Base-by-base conservation (phyloP, 768 basidiomycete species). In the Tulasnella sp. region DNA sequence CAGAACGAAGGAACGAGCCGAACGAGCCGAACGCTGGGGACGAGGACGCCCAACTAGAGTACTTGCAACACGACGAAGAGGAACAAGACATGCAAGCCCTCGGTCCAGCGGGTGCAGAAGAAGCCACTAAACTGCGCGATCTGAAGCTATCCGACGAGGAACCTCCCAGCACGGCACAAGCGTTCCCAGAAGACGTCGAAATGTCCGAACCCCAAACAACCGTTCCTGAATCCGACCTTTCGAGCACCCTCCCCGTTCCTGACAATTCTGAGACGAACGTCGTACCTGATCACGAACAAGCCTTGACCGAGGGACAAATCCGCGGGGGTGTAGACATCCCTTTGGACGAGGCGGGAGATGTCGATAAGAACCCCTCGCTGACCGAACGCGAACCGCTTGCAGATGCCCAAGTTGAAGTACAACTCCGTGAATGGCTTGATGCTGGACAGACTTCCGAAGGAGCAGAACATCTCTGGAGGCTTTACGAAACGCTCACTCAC, bases 401-500 rank as follows among this genome's bases (percentile, higher is more conserved):
- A 2, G 32, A 32, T 2, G 49, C 43, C 15, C 65, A 66, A 11
- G 69, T 76, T 69, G 76, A 86, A 66, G 65, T 73, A 27, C 73
- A 77, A 56, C 70, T 86, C 40, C 74, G 75, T 8, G 67, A 75
- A 42, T 86, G 84, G 82, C 77, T 82, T 60, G 53, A n/a, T 5
- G 21, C 23, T 14, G 82, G 80, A 49, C 78, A 81, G 62, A 75
- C 80, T 2, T 68, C 71, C 21, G 68, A 72, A 43, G 71, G 71
- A 5, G 81, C 84, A 0, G 82, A 84, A 62, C 77, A 79, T 53
- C 76, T 94, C n/a, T 99, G 96, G 96, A 81, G 85, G 11, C 73
- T 82, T 14, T 99, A 99, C 71, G 85, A 87, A 63, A 82, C 85
- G 2, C 73, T 96, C 62, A 98, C 96, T 0, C 83, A 88, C 55